Evolutionary conservation across 306 rosid species (phyloP).

Genomic region (Vigna unguiculata): DNA sequence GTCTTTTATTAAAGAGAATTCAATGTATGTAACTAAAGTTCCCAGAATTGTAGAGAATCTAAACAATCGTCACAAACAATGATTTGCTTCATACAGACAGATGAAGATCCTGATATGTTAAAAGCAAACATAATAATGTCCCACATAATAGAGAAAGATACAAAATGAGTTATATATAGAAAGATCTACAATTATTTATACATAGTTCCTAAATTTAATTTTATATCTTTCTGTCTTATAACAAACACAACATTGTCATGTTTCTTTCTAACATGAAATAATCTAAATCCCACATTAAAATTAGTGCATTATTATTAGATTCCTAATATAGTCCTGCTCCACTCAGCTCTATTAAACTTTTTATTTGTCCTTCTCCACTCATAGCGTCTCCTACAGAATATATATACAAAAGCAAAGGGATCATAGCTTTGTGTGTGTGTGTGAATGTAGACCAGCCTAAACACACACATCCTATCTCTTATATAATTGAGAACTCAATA

Average conservation of each 20-base stretch:
- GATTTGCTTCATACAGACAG: not conserved
- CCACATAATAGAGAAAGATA: not conserved
- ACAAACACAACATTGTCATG: not conserved
- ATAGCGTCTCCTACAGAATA: conserved; percentile 9
- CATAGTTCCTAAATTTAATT: not conserved
- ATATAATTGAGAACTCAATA: conserved; percentile 35
- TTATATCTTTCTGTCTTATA: not conserved
- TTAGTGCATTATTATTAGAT: conserved; percentile 28
- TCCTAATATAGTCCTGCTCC: conserved; percentile 38
- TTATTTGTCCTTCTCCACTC: conserved; percentile 11
- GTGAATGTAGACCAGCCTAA: conserved; percentile 23
- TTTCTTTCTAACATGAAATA: not conserved
- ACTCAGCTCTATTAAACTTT: conserved; percentile 23
- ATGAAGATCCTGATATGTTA: conserved; percentile 3
- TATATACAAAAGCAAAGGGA: not conserved
- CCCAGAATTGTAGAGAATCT: not conserved
- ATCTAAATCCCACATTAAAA: not conserved
- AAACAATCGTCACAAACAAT: conserved; percentile 11
- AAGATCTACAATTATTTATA: not conserved
- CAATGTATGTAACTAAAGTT: not conserved
- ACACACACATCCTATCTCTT: conserved; percentile 35
- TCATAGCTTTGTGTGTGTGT: conserved; percentile 3
- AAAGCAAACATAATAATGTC: not conserved
- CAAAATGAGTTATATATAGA: not conserved
- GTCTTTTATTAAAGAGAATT: not conserved